Conservation (phyloP, 2,329 filamentous ascomycete genomes). For the Chlorencoelia australis region DNA sequence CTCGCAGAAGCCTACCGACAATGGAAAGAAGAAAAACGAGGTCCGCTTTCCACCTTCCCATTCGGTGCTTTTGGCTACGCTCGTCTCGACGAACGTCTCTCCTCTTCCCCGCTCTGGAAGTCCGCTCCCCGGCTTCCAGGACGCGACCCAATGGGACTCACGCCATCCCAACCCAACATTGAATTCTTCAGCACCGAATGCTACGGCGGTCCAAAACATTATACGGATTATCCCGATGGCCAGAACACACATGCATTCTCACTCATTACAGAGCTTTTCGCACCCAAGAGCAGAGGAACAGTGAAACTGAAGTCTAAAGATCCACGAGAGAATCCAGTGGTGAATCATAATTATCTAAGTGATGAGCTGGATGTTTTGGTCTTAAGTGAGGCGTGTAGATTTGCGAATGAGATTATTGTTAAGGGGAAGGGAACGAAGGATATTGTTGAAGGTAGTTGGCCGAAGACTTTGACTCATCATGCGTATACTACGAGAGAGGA, state of each 20-base stretch:
- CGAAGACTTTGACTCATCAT: slow-evolving; percentile 40
- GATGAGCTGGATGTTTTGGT: slow-evolving; percentile 49
- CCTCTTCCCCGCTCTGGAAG: slow-evolving; percentile 44
- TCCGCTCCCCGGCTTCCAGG: slow-evolving; percentile 36
- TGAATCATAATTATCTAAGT: slow-evolving; percentile 48
- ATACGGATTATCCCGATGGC: slow-evolving; percentile 38
- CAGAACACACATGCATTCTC: slow-evolving; percentile 46
- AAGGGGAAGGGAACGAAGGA: slow-evolving; percentile 46
- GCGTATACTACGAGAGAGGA: slow-evolving; percentile 42
- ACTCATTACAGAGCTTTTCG: slow-evolving; percentile 48
- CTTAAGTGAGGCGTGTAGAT: slow-evolving; percentile 46
- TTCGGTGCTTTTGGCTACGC: slow-evolving; percentile 54
- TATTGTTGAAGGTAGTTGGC: slow-evolving; percentile 52
- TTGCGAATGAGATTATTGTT: slow-evolving; percentile 50
- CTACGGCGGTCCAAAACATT: slow-evolving; percentile 51
- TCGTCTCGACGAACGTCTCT: slow-evolving; percentile 49
- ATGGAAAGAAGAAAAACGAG: slow-evolving; percentile 48
- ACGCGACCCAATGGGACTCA: slow-evolving; percentile 54
- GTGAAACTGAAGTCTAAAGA: slow-evolving; percentile 41
- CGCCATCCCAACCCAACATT: slow-evolving; percentile 44
- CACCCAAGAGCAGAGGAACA: slow-evolving; percentile 44
- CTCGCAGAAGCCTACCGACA: slow-evolving; percentile 39
- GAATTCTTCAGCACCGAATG: slow-evolving; percentile 55
- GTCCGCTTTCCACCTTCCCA: slow-evolving; percentile 49
- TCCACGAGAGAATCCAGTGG: slow-evolving; percentile 40